Base-by-base conservation (phyloP, 2,329 filamentous ascomycete genomes). In the Ascomycota sp. region DNA sequence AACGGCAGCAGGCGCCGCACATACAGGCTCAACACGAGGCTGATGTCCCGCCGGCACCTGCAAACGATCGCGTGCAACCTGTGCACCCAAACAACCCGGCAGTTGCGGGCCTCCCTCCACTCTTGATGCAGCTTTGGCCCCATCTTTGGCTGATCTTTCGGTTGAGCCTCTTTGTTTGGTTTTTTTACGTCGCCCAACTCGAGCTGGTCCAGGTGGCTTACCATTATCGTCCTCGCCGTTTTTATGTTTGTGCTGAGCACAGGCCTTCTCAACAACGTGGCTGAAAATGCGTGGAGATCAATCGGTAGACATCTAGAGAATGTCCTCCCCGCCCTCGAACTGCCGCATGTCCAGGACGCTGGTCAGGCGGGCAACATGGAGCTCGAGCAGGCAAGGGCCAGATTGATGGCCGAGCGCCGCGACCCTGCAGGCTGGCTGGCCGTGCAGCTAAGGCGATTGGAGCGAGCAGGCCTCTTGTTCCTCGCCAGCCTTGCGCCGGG, bases 401-500 rank as follows among this genome's bases (percentile, higher is more conserved):
- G 69, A 33, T 44, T 75, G 7, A 48, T 73, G 3, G 61, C 40
- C n/a, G 41, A 52, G 30, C 44, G 42, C 10, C 44, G 40, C 20
- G 42, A 37, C 4, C 46, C 40, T 4, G 44, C 44, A 15, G 41
- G 37, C 9, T 55, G 52, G 52, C 25, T 54, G 19, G 24, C 43
- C 8, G 39, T 38, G 7, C 61, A 65, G 32, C 46, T 64, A 5
- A 56, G 69, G 33, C 53, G 66, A 8, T 41, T 68, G 6, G 69
- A 76, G 47, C 61, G 71, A 36, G 64, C 69, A 12, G 57, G 65
- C 0, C 57, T 75, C 11, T 52, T 76, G 17, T 75, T 76, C 40
- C 51, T 76, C 15, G 71, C 71, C 13, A 76, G 71, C 43, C 61
- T 76, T 35, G 67, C 70, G 2, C 71, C 71, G 1, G 71, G 71